Evolutionary conservation across 2,329 filamentous ascomycete genomes (phyloP), one percentile per base, ranked within the genome.

Genomic region (Aureobasidium sp.): DNA sequence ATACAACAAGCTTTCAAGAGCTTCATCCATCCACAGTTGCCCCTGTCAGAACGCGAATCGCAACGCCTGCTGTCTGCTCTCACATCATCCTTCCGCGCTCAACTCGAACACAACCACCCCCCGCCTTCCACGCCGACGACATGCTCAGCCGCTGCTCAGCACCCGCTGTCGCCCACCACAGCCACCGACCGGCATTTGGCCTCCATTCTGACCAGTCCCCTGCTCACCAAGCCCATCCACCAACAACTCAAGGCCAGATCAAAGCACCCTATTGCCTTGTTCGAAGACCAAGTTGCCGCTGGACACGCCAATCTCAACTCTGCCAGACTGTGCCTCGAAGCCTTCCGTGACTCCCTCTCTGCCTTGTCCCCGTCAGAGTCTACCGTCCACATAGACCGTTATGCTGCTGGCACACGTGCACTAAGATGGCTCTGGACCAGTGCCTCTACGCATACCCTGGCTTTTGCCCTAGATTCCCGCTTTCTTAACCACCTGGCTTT

Each of bases 81-180:
- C 58, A 84, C 80, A 19, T 75, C 73, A 35, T 84, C 81, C 11
- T 86, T 86, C 64, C 75, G 80, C 59, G 71, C 75, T 45, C 80
- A 84, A 55, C 74, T 86, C 37, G 81, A 85, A 61, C 73, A 70
- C 50, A 75, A 78, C 55, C 16, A 47, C 77, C 84, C 66, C 77
- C 75, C 16, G 62, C 64, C 57, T 30, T 62, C 30, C 53, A 67
- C 37, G 30, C 4, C 25, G 12, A 24, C 32, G 16, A 14, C 41
- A 2, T 27, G 19, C 6, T 40, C 45, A 17, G 4, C 19, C 12
- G 14, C 17, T 3, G 4, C 35, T 24, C 41, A 38, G 14, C 32
- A 12, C 10, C 12, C 22, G 22, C 39, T 38, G 10, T 40, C 51
- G 5, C 11, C 50, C 27, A 16, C 12, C 57, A 54, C 52, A 14